phyloP scores from a whole-genome alignment of 768 basidiomycete genomes.

The Termitomyces sp. region DNA sequence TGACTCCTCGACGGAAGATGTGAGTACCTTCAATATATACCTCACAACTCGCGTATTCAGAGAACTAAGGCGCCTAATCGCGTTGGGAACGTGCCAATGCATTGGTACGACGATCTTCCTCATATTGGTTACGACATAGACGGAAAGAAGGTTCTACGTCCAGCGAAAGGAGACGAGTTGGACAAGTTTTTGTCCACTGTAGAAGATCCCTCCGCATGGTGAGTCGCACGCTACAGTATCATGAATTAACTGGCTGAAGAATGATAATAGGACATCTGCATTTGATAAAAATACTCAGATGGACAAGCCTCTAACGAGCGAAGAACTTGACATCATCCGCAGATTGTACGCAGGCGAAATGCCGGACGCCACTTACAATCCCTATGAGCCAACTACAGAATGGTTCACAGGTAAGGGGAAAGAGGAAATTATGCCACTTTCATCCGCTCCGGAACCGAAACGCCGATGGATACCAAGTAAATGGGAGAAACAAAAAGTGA shows the following conservation, averaged over 20 bases:
- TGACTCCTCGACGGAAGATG: slow-evolving; percentile 91
- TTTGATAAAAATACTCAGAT: slow-evolving; percentile 86
- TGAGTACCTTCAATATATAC: slow-evolving; percentile 35
- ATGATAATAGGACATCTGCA: slow-evolving; percentile 71
- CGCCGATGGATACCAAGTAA: slow-evolving; percentile 95
- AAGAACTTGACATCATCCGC: slow-evolving; percentile 94
- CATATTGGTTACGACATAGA: slow-evolving; percentile 96
- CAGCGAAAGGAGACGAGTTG: slow-evolving; percentile 93
- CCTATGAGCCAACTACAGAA: slow-evolving; percentile 90
- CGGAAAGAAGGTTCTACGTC: slow-evolving; percentile 91
- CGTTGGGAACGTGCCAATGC: slow-evolving; percentile 91
- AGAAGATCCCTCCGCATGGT: slow-evolving; percentile 92
- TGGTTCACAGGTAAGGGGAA: slow-evolving; percentile 98
- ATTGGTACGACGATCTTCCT: slow-evolving; percentile 99
- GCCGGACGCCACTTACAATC: slow-evolving; percentile 87
- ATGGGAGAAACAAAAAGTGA: slow-evolving; percentile 99
- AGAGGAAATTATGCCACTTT: slow-evolving; percentile 92
- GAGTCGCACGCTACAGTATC: slow-evolving; percentile 21
- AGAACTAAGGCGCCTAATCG: slow-evolving; percentile 83
- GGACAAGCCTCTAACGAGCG: slow-evolving; percentile 82
- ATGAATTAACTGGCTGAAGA: neutral
- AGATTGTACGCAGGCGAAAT: slow-evolving; percentile 89
- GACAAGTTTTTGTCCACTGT: slow-evolving; percentile 95
- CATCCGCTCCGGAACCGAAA: slow-evolving; percentile 91
- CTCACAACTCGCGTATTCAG: slow-evolving; percentile 12